Percentiles rank a stretch among this genome's conserved stretches.
Conservation (phyloP, 148 eudicot genomes). For the Rhododendron ferrugineum region DNA sequence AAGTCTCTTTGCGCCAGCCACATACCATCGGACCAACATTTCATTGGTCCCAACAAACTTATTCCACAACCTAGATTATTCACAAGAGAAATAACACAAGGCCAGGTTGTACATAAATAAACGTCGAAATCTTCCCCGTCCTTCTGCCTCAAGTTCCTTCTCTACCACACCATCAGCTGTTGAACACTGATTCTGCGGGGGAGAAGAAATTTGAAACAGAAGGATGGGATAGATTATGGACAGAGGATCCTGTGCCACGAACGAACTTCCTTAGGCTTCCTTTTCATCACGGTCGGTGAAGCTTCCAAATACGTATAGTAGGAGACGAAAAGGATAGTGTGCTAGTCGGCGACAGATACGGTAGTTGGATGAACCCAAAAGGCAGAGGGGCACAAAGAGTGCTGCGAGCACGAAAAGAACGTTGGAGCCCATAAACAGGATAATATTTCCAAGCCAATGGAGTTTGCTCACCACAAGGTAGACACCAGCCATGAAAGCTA, state of each 20-base stretch:
- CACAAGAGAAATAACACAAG: neutral
- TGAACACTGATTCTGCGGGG: neutral
- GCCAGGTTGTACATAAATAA: neutral
- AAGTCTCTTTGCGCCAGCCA: neutral
- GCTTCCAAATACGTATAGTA: slow-evolving; percentile 14
- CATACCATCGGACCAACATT: neutral
- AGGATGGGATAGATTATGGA: neutral
- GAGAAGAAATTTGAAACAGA: neutral
- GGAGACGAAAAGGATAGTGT: slow-evolving; percentile 15
- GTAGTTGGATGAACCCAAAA: neutral
- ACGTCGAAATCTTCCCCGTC: neutral
- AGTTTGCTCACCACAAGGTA: slow-evolving; percentile 31
- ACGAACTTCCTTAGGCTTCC: neutral
- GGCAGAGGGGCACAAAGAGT: slow-evolving; percentile 26
- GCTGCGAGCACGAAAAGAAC: slow-evolving; percentile 15
- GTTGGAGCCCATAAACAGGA: slow-evolving; percentile 25
- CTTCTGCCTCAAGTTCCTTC: neutral
- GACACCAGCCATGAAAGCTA: slow-evolving; percentile 42
- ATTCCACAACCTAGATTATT: neutral
- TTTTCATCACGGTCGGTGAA: neutral
- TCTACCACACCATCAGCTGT: neutral
- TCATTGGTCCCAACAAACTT: neutral
- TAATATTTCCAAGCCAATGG: slow-evolving; percentile 32
- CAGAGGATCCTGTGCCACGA: neutral
- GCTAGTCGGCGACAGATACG: neutral